Evolutionary conservation across 2,329 filamentous ascomycete species (phyloP).

Genomic region (Clarireedia hainanense): DNA sequence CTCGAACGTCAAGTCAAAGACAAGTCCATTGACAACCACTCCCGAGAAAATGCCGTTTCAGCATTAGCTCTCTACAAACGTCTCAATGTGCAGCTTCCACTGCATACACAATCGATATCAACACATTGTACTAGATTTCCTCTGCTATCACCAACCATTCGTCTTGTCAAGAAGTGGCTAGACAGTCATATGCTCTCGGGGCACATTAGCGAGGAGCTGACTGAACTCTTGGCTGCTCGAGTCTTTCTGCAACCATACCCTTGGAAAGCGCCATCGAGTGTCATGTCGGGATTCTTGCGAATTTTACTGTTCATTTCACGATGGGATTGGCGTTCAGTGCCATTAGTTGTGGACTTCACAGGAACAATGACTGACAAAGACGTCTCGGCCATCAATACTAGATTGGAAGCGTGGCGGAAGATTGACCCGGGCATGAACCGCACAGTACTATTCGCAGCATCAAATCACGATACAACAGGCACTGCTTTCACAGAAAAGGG

Average conservation of each 20-base stretch:
- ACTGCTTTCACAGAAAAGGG: slow-evolving; percentile 69
- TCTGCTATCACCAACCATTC: slow-evolving; percentile 72
- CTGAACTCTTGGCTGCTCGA: slow-evolving; percentile 74
- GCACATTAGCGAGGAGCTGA: slow-evolving; percentile 70
- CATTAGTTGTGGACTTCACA: slow-evolving; percentile 71
- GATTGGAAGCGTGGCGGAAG: slow-evolving; percentile 77
- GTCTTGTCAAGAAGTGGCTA: slow-evolving; percentile 87
- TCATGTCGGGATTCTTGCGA: slow-evolving; percentile 72
- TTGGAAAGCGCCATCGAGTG: slow-evolving; percentile 69
- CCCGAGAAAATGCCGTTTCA: slow-evolving; percentile 60
- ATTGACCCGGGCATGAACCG: slow-evolving; percentile 85
- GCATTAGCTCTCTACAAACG: slow-evolving; percentile 66
- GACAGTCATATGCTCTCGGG: slow-evolving; percentile 68
- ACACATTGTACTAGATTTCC: slow-evolving; percentile 75
- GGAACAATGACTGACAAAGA: slow-evolving; percentile 55
- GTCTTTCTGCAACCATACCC: slow-evolving; percentile 77
- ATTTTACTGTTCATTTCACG: slow-evolving; percentile 70
- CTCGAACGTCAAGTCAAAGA: slow-evolving; percentile 73
- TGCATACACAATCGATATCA: slow-evolving; percentile 74
- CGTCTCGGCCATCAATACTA: slow-evolving; percentile 55
- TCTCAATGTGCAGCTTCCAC: slow-evolving; percentile 61
- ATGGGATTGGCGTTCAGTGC: slow-evolving; percentile 87
- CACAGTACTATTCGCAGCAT: slow-evolving; percentile 72
- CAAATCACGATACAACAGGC: slow-evolving; percentile 69
- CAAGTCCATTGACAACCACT: slow-evolving; percentile 55